phyloP scores from a whole-genome alignment of 1,284 basidiomycete species.

The Tetrapyrgos nigripes region DNA sequence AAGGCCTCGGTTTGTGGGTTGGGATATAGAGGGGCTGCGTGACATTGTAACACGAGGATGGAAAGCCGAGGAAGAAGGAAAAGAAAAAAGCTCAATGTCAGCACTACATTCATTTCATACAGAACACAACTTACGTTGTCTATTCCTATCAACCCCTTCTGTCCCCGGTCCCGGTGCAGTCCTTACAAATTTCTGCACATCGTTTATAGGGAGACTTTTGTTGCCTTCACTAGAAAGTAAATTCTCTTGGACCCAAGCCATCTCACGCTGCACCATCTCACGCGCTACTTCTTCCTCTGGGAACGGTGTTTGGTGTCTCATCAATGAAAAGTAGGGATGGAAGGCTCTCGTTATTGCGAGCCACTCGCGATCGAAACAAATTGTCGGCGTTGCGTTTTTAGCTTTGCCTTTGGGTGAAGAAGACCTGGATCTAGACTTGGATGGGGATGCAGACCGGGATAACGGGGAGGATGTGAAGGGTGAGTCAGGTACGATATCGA shows the following conservation, averaged over 20 bases:
- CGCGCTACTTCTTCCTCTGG: slow-evolving; percentile 65
- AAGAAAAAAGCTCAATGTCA: background rate
- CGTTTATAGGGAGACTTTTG: slow-evolving; percentile 49
- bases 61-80: slow-evolving; percentile 4
- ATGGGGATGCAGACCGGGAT: slow-evolving; percentile 1
- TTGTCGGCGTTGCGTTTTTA: slow-evolving; percentile 32
- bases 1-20: slow-evolving; percentile 94
- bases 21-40: slow-evolving; percentile 76
- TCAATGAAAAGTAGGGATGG: slow-evolving; percentile 75
- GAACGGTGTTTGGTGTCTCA: slow-evolving; percentile 53
- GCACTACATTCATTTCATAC: background rate
- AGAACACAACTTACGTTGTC: slow-evolving; percentile 54
- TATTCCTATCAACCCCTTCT: slow-evolving; percentile 41
- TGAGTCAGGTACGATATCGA: slow-evolving; percentile 52
- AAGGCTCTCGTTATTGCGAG: slow-evolving; percentile 91
- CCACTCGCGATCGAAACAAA: slow-evolving; percentile 90
- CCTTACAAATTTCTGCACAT: slow-evolving; percentile 74
- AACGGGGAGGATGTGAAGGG: no score
- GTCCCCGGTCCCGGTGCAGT: slow-evolving; percentile 73
- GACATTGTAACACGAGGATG: slow-evolving; percentile 9
- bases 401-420: no score
- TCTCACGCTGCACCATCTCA: slow-evolving; percentile 64
- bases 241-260: slow-evolving; percentile 71
- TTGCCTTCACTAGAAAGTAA: slow-evolving; percentile 19
- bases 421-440: no score